Base-by-base conservation (phyloP, 345 rosid genomes). In the Turnera subulata region DNA sequence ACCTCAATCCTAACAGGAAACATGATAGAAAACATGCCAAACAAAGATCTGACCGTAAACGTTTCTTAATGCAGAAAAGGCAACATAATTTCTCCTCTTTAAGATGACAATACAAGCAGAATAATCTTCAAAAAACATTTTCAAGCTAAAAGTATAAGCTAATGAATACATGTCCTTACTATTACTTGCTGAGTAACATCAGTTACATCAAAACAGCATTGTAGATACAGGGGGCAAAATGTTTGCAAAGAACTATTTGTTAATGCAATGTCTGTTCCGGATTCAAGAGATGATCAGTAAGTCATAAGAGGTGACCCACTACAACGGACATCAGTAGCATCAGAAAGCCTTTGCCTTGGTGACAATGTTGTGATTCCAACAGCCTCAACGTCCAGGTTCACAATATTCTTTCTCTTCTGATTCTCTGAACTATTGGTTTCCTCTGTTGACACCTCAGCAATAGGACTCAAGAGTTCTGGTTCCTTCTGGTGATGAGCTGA, bases 231-330 rank as follows among this genome's bases (percentile, higher is more conserved):
- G 26, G 46, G 10, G 65, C 49, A 44, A 59, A 19, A 55, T 33
- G 11, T 32, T 58, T 38, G 40, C 49, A 59, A 26, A 46, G 6
- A 52, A 43, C 50, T 38, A n/a, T 58, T 49, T 47, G 50, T 69
- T 44, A 21, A 64, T 51, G 50, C 59, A 42, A 25, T 29, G 20
- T 22, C 46, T 29, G 18, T 24, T 39, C 11, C 45, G n/a, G 25
- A 54, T 9, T 43, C 25, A 38, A 29, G 42, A 38, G 23, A 39
- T 11, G 6, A 55, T 89, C 81, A 89, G 76, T 58, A 89, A 39
- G 90, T 89, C 88, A 84, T 77, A 45, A 94, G 92, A 66, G 96
- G 88, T 66, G 97, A 89, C 68, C 84, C 90, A 73, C 83, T 84
- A 76, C 82, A 82, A 67, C 71, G 90, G 63, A 94, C 99, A 82